Base-by-base conservation (phyloP, 345 rosid genomes). In the Melaleuca alternifolia region DNA sequence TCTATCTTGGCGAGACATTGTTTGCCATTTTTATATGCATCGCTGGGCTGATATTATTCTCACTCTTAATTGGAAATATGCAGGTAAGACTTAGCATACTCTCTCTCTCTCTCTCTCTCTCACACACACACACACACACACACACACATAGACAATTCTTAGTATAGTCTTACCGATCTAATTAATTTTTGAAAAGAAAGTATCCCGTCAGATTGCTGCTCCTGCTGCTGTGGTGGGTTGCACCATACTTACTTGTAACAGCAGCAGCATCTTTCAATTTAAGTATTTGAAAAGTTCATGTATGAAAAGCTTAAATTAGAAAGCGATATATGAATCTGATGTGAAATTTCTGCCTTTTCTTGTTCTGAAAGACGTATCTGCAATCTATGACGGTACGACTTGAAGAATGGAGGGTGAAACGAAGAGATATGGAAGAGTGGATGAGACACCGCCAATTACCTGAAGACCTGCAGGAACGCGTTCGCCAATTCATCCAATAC, bases 391-490 rank as follows among this genome's bases (percentile, higher is more conserved):
- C 94, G 5, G 95, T 95, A 83, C 91, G 98, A 90, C 88, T 95
- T 44, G 99, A 97, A 89, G 98, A 97, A 87, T 97, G 95, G 97
- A 94, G 99, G 88, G 89, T 97, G 51, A 96, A 93, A 90, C 84
- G 95, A 88, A 92, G 96, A 89, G 99, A 97, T 89, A 94, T 97
- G 71, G 99, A 97, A 90, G 99, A 96, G 88, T 94, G 99, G 99
- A 97, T 95, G 99, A 92, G 97, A 87, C 99, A 94, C 90, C 95
- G 99, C 10, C 99, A 97, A 86, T 86, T 97, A 88, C 98, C 98
- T 50, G 92, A 89, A 10, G 94, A 90, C 75, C 92, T 97, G 86
- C 96, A 92, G 85, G 99, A 97, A 86, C 94, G 98, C 28, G 95
- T 97, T 44, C 95, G 92, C 51, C 92, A 91, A 52, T 97, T 93